Conservation (phyloP, 352 stramenopile species). For the Elongisporangium undulatum region DNA sequence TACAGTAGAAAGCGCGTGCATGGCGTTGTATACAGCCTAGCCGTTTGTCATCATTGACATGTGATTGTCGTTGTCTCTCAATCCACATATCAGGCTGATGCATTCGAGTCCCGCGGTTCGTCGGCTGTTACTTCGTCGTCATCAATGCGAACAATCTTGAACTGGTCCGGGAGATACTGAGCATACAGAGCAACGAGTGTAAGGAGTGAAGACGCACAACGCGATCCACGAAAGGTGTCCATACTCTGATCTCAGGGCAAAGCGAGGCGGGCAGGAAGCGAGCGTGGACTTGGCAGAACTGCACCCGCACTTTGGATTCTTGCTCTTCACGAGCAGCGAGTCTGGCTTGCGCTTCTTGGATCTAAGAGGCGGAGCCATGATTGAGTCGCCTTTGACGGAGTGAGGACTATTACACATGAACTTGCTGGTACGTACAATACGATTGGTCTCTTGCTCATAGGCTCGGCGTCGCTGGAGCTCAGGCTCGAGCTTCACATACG, state of each 20-base stretch:
- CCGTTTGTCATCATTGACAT: neutral
- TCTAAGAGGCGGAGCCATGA: conserved; percentile 19
- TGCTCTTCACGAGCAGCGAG: conserved; percentile 44
- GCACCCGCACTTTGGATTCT: conserved; percentile 30
- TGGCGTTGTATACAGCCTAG: neutral
- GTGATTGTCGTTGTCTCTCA: conserved; percentile 1
- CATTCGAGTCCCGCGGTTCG: neutral
- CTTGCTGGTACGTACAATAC: conserved; percentile 25
- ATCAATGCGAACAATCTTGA: conserved; percentile 30
- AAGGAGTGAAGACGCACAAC: neutral
- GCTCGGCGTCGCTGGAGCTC: conserved; percentile 53
- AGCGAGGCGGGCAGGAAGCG: conserved; percentile 67
- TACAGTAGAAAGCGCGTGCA: neutral
- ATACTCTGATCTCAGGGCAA: conserved; percentile 68
- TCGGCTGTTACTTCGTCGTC: neutral
- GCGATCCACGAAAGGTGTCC: neutral
- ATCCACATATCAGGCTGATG: neutral
- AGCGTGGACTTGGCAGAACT: conserved; percentile 55
- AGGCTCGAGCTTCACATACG: conserved; percentile 47
- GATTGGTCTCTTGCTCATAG: conserved; percentile 47
- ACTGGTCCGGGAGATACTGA: conserved; percentile 53
- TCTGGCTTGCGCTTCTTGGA: conserved; percentile 48
- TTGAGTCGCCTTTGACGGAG: neutral
- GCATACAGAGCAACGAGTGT: conserved; percentile 8
- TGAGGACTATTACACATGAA: too few relatives aligned